Conservation (phyloP, 805 yeast species). For the Kuraishia piskuri region DNA sequence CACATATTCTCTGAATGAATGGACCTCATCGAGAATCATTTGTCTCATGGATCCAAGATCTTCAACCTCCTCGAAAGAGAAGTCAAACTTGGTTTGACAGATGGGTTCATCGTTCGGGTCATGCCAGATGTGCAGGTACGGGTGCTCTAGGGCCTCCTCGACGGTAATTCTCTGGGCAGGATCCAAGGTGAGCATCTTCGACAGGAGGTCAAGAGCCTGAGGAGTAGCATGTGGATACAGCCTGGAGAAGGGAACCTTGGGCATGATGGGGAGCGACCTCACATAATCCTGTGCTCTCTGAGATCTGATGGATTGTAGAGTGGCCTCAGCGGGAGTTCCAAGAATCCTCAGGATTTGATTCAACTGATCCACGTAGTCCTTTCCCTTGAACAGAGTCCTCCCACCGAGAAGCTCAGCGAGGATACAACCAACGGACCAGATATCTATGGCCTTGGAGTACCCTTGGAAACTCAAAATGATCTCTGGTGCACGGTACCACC, state of each 20-base stretch:
- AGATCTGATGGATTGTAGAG: conserved; percentile 66
- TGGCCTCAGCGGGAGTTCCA: conserved; percentile 85
- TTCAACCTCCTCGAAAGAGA: conserved; percentile 76
- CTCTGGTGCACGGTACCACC: conserved; percentile 99
- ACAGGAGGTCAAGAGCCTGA: conserved; percentile 72
- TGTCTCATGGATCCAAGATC: conserved; percentile 68
- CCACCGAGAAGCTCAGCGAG: conserved; percentile 91
- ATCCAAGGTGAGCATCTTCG: conserved; percentile 76
- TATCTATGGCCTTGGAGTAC: conserved; percentile 92
- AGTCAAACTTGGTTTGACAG: conserved; percentile 76
- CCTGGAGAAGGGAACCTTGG: conserved; percentile 60
- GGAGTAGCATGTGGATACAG: conserved; percentile 85
- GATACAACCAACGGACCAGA: conserved; percentile 98
- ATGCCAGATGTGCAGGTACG: conserved; percentile 84
- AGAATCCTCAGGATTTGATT: conserved; percentile 77
- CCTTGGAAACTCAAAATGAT: conserved; percentile 92
- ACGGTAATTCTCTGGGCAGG: conserved; percentile 81
- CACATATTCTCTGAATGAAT: conserved; percentile 69
- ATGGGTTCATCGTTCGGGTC: conserved; percentile 88
- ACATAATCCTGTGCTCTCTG: conserved; percentile 89
- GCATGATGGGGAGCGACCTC: conserved; percentile 75
- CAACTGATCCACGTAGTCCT: conserved; percentile 92
- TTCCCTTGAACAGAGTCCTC: conserved; percentile 86
- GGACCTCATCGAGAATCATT: conserved; percentile 76
- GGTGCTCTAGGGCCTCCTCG: conserved; percentile 82